phyloP scores from a whole-genome alignment of 768 basidiomycete species.

The Boletus tylopilopsis region DNA sequence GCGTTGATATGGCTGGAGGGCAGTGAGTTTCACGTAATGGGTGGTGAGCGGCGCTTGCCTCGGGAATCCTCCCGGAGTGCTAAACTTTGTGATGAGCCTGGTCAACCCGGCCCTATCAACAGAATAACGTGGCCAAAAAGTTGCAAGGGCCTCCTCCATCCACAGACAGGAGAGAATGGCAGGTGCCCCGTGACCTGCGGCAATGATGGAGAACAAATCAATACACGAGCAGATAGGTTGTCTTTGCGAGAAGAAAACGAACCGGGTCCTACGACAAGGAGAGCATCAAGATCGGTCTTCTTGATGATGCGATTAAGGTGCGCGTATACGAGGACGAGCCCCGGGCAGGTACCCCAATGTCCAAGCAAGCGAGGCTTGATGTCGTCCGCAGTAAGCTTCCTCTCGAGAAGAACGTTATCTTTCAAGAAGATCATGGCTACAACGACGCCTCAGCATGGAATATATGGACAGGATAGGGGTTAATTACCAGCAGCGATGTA shows the following conservation, averaged over 20 bases:
- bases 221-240: too few relatives aligned
- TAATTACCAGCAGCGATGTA: conserved; percentile 66
- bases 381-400: conserved; percentile 55
- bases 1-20: conserved; percentile 66
- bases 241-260: conserved; percentile 3
- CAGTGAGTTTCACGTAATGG: not conserved
- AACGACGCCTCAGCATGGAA: not conserved
- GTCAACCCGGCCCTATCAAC: conserved; percentile 57
- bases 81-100: conserved; percentile 71
- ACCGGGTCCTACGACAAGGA: conserved; percentile 83
- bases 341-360: conserved; percentile 84
- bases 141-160: conserved; percentile 71
- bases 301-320: conserved; percentile 65
- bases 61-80: conserved; percentile 80
- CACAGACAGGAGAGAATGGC: conserved; percentile 82
- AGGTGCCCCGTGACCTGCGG: conserved; percentile 75
- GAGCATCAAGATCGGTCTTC: conserved; percentile 55
- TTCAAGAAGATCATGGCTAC: conserved; percentile 84
- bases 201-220: not conserved
- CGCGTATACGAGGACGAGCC: conserved; percentile 66
- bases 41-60: conserved; percentile 40
- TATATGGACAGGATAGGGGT: not conserved
- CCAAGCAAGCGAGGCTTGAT: conserved; percentile 82
- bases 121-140: conserved; percentile 55
- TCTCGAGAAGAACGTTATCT: conserved; percentile 64